A percentile compares a stretch with the other conserved stretches of the same genome.
These are phyloP conservation scores for Solanum infundibuliforme DNA, from an alignment of 257 asterid genomes.

Conservation along the genomic window DNA sequence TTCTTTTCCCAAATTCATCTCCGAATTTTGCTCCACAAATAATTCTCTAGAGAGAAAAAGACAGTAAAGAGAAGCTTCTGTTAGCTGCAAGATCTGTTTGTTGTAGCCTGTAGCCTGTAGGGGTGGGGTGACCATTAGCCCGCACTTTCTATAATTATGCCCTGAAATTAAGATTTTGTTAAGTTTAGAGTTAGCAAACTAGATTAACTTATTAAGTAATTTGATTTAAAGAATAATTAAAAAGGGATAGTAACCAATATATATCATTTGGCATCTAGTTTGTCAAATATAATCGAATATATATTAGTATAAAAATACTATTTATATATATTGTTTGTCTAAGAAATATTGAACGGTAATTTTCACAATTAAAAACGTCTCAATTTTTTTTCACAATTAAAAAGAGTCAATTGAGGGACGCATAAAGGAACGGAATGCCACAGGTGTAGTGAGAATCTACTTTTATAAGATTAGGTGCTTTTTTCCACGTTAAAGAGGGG, in stretches of 20 bases:
- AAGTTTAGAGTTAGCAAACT: neutral
- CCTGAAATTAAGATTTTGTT: neutral
- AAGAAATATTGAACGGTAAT: neutral
- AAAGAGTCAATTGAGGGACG: neutral
- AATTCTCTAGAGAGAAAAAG: constrained; percentile 3
- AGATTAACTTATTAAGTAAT: neutral
- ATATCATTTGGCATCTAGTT: neutral
- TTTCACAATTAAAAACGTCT: neutral
- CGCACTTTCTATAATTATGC: constrained; percentile 18
- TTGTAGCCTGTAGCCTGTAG: constrained; percentile 6
- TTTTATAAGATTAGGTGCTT: constrained; percentile 11
- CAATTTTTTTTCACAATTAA: neutral
- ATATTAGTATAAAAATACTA: too few species aligned
- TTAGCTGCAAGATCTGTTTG: constrained; percentile 54
- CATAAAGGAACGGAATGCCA: constrained; percentile 9
- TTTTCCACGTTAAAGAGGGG: constrained; percentile 10
- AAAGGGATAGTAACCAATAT: neutral
- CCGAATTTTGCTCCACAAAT: neutral
- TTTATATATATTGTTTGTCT: neutral
- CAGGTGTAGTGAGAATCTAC: constrained; percentile 11
- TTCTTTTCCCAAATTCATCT: constrained; percentile 3
- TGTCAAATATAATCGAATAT: too few species aligned
- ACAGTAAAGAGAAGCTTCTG: constrained; percentile 53
- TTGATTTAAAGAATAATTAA: neutral
- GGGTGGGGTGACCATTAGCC: constrained; percentile 25